Base-by-base conservation (phyloP, 2,329 filamentous ascomycete species). In the Huntiella moniliformis region DNA sequence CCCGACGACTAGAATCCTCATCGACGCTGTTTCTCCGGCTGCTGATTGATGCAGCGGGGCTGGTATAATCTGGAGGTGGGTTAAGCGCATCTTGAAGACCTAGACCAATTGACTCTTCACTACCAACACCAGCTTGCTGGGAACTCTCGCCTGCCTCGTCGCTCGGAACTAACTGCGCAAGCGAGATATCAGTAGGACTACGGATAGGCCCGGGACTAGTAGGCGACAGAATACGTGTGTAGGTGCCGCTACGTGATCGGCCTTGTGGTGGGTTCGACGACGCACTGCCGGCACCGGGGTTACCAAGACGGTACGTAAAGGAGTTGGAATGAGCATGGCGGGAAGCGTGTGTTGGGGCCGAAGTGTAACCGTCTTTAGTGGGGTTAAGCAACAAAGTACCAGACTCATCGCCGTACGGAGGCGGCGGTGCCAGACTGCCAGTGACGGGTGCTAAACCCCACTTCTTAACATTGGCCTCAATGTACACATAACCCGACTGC, bases 401-500 rank as follows among this genome's bases (percentile, higher is more conserved):
- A 62, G 94, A 86, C 63, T 96, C 91, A 51, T 85, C 94, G 41
- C 91, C 91, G 58, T 98, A 98, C 1, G 91, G 91, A 43, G 91
- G 91, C 38, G 91, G 91, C 12, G 91, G 91, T 22, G 91, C 91
- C 50, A 98, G 70, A 56, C 85, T 94, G 49, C 91, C 91, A 1
- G 85, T 95, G 73, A 92, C 92, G 4, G 91, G 91, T 41, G 91
- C 91, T 46, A 98, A 67, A 2, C 91, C 91, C 91, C 91, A 98
- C 68, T 96, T 98, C 75, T 98, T 98, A 50, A 98, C 91, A 56
- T 98, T 98, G 51, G 88, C 91, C 63, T 98, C 91, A 55, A 98
- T 96, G 58, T 96, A 98, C 42, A 98, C 91, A 58, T 96, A 98
- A 32, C 91, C 91, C 57, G 91, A 84, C 60, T 98, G 91, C 5